Evolutionary conservation across 225 moss, liverwort and hornwort genomes (phyloP).

Genomic region (Antitrichia curtipendula): DNA sequence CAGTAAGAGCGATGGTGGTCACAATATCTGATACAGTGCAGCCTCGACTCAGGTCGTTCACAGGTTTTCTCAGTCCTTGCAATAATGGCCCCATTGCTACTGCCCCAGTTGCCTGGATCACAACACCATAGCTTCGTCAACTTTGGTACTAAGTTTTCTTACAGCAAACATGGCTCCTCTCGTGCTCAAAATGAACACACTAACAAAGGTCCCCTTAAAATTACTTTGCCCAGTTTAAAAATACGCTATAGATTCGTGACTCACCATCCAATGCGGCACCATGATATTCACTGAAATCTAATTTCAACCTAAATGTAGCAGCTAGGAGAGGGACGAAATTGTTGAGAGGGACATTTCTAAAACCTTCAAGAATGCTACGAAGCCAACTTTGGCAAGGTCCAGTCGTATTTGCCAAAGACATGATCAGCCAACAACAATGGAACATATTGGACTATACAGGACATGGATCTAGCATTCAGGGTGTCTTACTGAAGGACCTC

Average conservation of each 20-base stretch:
- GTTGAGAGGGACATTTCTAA: not conserved
- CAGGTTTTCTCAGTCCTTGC: constrained; percentile 83
- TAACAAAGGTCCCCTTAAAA: too few species aligned
- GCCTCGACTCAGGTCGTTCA: constrained; percentile 90
- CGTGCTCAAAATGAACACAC: not conserved
- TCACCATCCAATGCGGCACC: not conserved
- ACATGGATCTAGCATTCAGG: not conserved
- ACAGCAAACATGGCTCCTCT: not conserved
- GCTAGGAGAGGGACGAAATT: not conserved
- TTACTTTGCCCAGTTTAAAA: not conserved
- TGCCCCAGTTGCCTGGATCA: constrained; percentile 69
- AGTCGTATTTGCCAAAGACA: not conserved
- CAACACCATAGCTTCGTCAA: not conserved
- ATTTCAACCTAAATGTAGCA: not conserved
- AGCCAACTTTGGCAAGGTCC: not conserved
- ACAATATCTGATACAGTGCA: constrained; percentile 76
- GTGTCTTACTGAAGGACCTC: not conserved
- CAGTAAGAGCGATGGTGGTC: constrained; percentile 86
- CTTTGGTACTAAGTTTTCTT: too few species aligned
- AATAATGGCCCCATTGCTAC: constrained; percentile 75
- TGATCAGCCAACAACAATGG: not conserved
- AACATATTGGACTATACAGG: not conserved
- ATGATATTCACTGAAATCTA: not conserved
- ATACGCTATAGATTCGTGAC: not conserved
- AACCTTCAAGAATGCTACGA: not conserved